These are phyloP conservation scores for Neurospora hispaniola DNA, from an alignment of 495 filamentous ascomycete species.

Conservation along the genomic window DNA sequence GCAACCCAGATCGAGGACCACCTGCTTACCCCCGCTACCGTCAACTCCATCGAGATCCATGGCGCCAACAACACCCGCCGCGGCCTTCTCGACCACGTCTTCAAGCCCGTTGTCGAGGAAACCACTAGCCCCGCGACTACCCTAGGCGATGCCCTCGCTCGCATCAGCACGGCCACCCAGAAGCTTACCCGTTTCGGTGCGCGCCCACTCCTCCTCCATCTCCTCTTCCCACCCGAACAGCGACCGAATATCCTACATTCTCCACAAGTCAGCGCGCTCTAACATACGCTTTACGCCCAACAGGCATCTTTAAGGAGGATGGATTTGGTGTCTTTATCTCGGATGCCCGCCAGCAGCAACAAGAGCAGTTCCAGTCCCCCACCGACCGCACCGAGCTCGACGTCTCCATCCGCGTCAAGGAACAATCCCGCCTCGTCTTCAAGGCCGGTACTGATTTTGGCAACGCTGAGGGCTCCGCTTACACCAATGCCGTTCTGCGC, in stretches of 20 bases:
- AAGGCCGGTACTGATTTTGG: constrained; percentile 91
- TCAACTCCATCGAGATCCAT: constrained; percentile 72
- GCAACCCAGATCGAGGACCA: constrained; percentile 55
- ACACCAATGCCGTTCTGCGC: constrained; percentile 68
- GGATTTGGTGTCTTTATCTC: constrained; percentile 74
- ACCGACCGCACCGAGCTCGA: constrained; percentile 63
- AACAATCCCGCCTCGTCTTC: constrained; percentile 68
- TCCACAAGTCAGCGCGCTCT: background rate
- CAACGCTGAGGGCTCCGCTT: constrained; percentile 83
- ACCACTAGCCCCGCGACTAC: constrained; percentile 60
- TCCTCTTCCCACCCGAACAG: background rate
- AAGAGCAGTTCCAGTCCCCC: constrained; percentile 35
- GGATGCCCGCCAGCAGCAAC: constrained; percentile 39
- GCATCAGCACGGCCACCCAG: constrained; percentile 53
- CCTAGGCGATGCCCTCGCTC: constrained; percentile 61
- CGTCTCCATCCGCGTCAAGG: constrained; percentile 61
- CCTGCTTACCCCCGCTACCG: constrained; percentile 57
- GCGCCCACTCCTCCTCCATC: constrained; percentile 2
- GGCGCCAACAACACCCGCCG: constrained; percentile 67
- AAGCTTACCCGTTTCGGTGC: constrained; percentile 76
- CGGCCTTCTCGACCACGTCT: constrained; percentile 66
- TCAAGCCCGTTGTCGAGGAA: constrained; percentile 64
- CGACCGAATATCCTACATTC: background rate
- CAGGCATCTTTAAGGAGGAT: constrained; percentile 80
- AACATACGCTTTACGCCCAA: constrained; percentile 8